These are phyloP conservation scores for Apiospora kogelbergensis DNA, from an alignment of 2,329 filamentous ascomycete species.

Conservation along the genomic window DNA sequence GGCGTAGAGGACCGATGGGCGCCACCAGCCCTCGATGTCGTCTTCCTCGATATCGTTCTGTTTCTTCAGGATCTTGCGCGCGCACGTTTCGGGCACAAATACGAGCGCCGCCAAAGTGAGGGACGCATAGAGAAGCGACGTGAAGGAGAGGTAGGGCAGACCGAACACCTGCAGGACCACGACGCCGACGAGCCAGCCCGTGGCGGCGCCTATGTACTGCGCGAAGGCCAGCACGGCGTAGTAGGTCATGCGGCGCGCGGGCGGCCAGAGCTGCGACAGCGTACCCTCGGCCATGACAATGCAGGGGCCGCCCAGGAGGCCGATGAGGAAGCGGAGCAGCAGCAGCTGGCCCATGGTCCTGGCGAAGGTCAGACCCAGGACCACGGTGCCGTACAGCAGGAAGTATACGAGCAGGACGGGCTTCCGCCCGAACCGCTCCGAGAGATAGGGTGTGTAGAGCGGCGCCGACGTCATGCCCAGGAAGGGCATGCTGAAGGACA, in stretches of 20 bases:
- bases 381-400: conserved; percentile 39
- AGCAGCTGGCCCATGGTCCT: conserved; percentile 34
- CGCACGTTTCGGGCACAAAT: conserved; percentile 15
- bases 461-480: conserved; percentile 13
- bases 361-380: conserved; percentile 32
- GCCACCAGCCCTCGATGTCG: not conserved
- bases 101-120: conserved; percentile 2
- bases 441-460: conserved; percentile 7
- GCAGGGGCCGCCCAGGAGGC: conserved; percentile 29
- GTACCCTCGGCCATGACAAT: conserved; percentile 31
- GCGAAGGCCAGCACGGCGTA: conserved; percentile 31
- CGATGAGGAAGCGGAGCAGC: conserved; percentile 40
- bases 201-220: conserved; percentile 30
- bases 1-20: not conserved
- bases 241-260: conserved; percentile 31
- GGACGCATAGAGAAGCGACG: conserved; percentile 11
- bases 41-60: conserved; percentile 17
- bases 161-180: conserved; percentile 6
- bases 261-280: conserved; percentile 32
- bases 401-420: conserved; percentile 36
- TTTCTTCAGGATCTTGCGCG: conserved; percentile 11
- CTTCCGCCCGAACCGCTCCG: conserved; percentile 39
- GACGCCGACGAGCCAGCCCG: conserved; percentile 12
- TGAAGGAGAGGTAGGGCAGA: conserved; percentile 6
- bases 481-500: conserved; percentile 13